phyloP scores from a whole-genome alignment of 1,284 basidiomycete species.

The Boletus sp. region DNA sequence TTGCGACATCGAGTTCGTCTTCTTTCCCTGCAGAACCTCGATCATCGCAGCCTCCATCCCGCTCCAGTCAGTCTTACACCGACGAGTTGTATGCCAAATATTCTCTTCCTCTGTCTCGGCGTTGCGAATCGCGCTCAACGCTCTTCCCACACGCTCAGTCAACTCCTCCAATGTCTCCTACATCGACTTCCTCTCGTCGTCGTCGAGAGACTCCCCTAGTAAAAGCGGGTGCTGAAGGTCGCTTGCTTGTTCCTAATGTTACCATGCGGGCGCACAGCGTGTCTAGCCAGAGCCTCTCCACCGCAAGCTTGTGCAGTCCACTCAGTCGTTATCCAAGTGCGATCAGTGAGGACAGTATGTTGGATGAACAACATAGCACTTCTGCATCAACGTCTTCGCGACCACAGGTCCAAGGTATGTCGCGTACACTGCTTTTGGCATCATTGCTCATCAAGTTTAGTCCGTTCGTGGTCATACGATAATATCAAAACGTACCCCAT shows the following conservation, averaged over 20 bases:
- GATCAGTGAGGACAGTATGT: slow-evolving; percentile 34
- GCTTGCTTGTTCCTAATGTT: slow-evolving; percentile 62
- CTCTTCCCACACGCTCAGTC: slow-evolving; percentile 35
- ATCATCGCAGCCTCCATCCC: slow-evolving; percentile 15
- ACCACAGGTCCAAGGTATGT: slow-evolving; percentile 34
- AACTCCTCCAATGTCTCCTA: slow-evolving; percentile 28
- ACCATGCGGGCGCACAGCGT: slow-evolving; percentile 47
- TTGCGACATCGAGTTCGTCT: slow-evolving; percentile 27
- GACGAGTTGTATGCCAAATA: slow-evolving; percentile 53
- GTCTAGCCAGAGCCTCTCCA: slow-evolving; percentile 39
- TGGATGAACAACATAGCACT: slow-evolving; percentile 18
- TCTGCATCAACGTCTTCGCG: slow-evolving; percentile 24
- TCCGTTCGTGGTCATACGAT: slow-evolving; percentile 68
- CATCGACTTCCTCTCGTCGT: slow-evolving; percentile 33
- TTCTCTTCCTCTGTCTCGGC: slow-evolving; percentile 48
- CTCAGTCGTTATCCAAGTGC: slow-evolving; percentile 32
- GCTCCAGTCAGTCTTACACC: slow-evolving; percentile 34
- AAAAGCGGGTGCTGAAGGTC: slow-evolving; percentile 55
- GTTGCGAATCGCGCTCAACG: slow-evolving; percentile 47
- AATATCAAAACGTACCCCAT: slow-evolving; percentile 61
- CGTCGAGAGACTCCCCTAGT: slow-evolving; percentile 51
- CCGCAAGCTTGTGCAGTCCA: slow-evolving; percentile 33
- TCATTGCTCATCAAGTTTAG: slow-evolving; percentile 24
- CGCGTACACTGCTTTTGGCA: background rate
- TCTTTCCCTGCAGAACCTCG: slow-evolving; percentile 20